A percentile compares a stretch with the other conserved stretches of the same genome.
phyloP scores from a whole-genome alignment of 208 protist species.

The Leishmania tropica region DNA sequence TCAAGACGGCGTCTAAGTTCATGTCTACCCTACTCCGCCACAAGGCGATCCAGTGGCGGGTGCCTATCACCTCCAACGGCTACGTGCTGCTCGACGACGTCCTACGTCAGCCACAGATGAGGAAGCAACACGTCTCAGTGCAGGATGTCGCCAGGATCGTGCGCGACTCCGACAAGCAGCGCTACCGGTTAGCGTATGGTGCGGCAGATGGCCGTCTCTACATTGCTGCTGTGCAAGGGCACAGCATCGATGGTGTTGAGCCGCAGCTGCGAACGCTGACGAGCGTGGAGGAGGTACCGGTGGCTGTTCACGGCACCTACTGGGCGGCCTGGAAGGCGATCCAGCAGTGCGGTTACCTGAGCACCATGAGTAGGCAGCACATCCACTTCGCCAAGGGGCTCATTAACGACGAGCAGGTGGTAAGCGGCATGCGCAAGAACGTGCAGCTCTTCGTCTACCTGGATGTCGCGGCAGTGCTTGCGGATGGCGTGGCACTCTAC shows the following conservation, averaged over 20 bases:
- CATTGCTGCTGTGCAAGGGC: constrained; percentile 84
- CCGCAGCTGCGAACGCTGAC: constrained; percentile 61
- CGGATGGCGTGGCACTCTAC: constrained; percentile 70
- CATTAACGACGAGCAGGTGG: constrained; percentile 48
- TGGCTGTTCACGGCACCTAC: constrained; percentile 88
- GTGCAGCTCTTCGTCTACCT: constrained; percentile 82
- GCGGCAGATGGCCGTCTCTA: constrained; percentile 44
- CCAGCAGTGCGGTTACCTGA: constrained; percentile 69
- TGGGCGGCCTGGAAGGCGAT: constrained; percentile 63
- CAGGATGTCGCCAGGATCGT: constrained; percentile 55
- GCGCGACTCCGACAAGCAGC: constrained; percentile 71
- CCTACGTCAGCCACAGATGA: constrained; percentile 34
- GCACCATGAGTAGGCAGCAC: constrained; percentile 81
- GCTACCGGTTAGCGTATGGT: constrained; percentile 64
- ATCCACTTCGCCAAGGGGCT: constrained; percentile 92
- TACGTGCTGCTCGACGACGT: constrained; percentile 61
- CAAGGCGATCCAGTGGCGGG: constrained; percentile 48
- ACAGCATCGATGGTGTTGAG: constrained; percentile 67
- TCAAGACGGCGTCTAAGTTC: constrained; percentile 53
- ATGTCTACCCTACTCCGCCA: constrained; percentile 77
- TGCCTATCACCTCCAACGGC: constrained; percentile 65
- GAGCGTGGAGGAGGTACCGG: constrained; percentile 25
- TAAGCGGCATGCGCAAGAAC: constrained; percentile 83
- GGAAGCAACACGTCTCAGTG: constrained; percentile 17
- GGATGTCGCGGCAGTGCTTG: constrained; percentile 57